These are phyloP conservation scores for Heimioporus retisporus DNA, from an alignment of 1,284 basidiomycete genomes.

Conservation along the genomic window DNA sequence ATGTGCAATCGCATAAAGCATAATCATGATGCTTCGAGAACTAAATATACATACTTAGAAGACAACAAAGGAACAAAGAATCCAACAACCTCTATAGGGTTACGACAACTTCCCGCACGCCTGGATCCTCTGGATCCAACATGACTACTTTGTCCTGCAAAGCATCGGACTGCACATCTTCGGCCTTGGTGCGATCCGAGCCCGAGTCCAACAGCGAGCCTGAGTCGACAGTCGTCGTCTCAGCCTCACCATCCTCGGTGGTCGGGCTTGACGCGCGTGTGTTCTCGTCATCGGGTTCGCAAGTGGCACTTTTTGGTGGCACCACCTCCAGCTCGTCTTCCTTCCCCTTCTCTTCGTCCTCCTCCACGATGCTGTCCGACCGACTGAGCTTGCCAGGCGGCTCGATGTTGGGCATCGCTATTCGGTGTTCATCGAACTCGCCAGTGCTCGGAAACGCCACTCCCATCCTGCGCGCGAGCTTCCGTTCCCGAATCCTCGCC, in stretches of 20 bases:
- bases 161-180: constrained; percentile 34
- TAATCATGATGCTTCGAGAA: constrained; percentile 8
- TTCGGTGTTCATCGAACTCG: constrained; percentile 25
- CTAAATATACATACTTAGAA: constrained; percentile 40
- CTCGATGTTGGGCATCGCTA: constrained; percentile 33
- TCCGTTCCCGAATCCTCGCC: constrained; percentile 50
- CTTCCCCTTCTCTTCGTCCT: constrained; percentile 35
- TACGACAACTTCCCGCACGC: constrained; percentile 23
- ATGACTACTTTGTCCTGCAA: constrained; percentile 41
- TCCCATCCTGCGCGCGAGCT: constrained; percentile 44
- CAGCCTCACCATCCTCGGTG: constrained; percentile 32
- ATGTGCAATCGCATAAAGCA: constrained; percentile 9
- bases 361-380: constrained; percentile 46
- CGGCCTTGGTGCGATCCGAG: constrained; percentile 37
- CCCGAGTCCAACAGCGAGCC: constrained; percentile 37
- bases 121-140: constrained; percentile 40
- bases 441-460: constrained; percentile 28
- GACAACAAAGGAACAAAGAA: constrained; percentile 7
- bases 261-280: constrained; percentile 11
- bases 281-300: constrained; percentile 16
- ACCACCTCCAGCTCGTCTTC: constrained; percentile 10
- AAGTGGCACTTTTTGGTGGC: constrained; percentile 4
- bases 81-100: constrained; percentile 17
- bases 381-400: constrained; percentile 38
- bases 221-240: constrained; percentile 34